Conservation (phyloP, 441 rosid genomes). For the Sinapis alba region DNA sequence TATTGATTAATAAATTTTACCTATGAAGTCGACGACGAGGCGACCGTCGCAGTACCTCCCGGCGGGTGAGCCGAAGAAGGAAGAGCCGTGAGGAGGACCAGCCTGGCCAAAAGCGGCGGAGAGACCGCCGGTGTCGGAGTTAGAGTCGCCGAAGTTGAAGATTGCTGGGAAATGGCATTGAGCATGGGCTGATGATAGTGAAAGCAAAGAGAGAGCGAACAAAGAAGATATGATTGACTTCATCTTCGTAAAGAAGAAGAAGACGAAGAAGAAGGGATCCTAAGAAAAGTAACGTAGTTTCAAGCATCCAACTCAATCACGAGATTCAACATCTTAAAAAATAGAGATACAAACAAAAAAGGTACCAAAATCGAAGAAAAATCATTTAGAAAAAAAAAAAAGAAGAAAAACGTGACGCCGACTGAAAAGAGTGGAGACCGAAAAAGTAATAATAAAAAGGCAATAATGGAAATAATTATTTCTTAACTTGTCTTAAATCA, state of each 20-base stretch:
- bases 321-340: neutral
- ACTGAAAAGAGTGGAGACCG: neutral
- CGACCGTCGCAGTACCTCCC: slow-evolving; percentile 69
- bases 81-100: slow-evolving; percentile 51
- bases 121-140: slow-evolving; percentile 68
- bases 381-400: neutral
- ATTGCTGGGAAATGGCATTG: slow-evolving; percentile 53
- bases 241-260: slow-evolving; percentile 35
- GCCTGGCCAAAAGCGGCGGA: slow-evolving; percentile 65
- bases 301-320: slow-evolving; percentile 5
- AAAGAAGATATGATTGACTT: slow-evolving; percentile 27
- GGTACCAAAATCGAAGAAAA: neutral
- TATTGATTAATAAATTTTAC: slow-evolving; percentile 23
- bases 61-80: slow-evolving; percentile 57
- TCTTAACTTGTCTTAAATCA: too few species aligned
- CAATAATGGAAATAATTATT: too few species aligned
- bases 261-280: neutral
- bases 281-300: neutral
- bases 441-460: too few species aligned
- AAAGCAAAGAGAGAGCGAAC: slow-evolving; percentile 20
- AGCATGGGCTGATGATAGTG: slow-evolving; percentile 15
- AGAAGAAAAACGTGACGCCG: neutral
- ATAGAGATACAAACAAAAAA: neutral
- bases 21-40: slow-evolving; percentile 58
- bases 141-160: slow-evolving; percentile 70